These are phyloP conservation scores for Rubus idaeus DNA, from an alignment of 306 rosid species.

Conservation along the genomic window DNA sequence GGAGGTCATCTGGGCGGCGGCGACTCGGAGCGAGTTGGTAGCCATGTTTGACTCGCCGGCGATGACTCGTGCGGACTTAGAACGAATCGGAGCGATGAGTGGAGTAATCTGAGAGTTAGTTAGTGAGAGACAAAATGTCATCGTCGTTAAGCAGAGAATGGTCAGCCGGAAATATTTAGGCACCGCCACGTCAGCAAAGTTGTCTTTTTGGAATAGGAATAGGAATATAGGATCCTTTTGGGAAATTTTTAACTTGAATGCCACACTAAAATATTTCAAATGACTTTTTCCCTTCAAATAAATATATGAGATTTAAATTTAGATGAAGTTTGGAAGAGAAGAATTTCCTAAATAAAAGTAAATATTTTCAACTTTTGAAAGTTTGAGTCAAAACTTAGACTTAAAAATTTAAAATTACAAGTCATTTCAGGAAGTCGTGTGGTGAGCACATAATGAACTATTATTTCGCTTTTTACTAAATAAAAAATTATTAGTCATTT, in stretches of 20 bases:
- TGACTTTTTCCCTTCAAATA: too few species aligned
- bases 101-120: slow-evolving; percentile 7
- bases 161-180: slow-evolving; percentile 4
- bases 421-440: not conserved
- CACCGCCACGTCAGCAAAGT: not conserved
- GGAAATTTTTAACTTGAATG: too few species aligned
- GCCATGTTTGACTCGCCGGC: slow-evolving; percentile 57
- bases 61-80: slow-evolving; percentile 3
- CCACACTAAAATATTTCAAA: too few species aligned
- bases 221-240: not conserved
- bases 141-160: not conserved
- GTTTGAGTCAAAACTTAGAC: not conserved
- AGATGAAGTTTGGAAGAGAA: too few species aligned
- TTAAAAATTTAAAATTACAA: not conserved
- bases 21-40: slow-evolving; percentile 66
- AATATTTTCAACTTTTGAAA: too few species aligned
- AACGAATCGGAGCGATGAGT: slow-evolving; percentile 17
- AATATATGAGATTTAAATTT: too few species aligned
- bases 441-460: not conserved
- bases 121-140: slow-evolving; percentile 21
- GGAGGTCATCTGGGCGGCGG: slow-evolving; percentile 97
- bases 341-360: too few species aligned
- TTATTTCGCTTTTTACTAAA: not conserved
- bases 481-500: not conserved
- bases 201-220: not conserved